These are phyloP conservation scores for Naganishia liquefaciens DNA, from an alignment of 1,284 basidiomycete species.

Conservation along the genomic window DNA sequence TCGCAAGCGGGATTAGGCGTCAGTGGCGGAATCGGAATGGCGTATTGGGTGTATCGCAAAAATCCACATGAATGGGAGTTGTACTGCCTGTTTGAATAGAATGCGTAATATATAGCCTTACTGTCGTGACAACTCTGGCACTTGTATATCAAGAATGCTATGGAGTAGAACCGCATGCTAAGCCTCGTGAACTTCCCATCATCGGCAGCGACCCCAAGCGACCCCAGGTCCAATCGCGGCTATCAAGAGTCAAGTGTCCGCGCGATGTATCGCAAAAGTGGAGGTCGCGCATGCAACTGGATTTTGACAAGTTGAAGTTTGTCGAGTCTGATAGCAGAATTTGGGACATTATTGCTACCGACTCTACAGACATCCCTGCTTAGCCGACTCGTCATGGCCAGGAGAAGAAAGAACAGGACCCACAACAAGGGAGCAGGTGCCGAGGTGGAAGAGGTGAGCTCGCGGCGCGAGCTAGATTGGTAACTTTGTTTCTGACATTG, in stretches of 20 bases:
- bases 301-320: constrained; percentile 9
- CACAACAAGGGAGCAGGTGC: constrained; percentile 67
- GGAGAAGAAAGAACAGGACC: constrained; percentile 79
- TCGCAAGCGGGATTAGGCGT: not conserved
- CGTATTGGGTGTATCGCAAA: too few species aligned
- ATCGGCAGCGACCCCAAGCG: too few species aligned
- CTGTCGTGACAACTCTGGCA: too few species aligned
- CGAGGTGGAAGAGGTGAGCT: constrained; percentile 46
- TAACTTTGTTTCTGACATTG: constrained; percentile 1
- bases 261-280: not conserved
- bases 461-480: not conserved
- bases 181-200: not conserved
- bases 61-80: too few species aligned
- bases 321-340: not conserved
- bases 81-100: not conserved
- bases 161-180: not conserved
- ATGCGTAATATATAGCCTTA: not conserved
- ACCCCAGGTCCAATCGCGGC: too few species aligned
- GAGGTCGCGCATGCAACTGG: not conserved
- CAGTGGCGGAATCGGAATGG: too few species aligned
- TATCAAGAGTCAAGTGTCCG: not conserved
- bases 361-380: not conserved
- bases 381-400: constrained; percentile 60
- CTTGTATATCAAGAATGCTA: not conserved
- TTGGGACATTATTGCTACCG: too few species aligned